Conservation (phyloP, 306 rosid species). For the Trifolium repens region DNA sequence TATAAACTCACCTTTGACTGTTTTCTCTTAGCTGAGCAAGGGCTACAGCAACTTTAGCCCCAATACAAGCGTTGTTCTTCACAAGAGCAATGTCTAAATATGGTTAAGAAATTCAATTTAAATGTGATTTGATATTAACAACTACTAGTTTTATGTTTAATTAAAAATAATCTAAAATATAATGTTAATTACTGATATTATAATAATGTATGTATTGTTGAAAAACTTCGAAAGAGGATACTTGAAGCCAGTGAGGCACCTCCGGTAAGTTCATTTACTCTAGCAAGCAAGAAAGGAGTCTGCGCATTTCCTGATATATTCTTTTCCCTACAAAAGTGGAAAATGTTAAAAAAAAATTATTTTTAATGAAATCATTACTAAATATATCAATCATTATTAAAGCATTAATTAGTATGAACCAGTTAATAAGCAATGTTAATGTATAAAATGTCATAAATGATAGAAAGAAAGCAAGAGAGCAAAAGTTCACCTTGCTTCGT, state of each 20-base stretch:
- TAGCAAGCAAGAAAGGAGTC: conserved; percentile 88
- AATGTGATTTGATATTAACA: background rate
- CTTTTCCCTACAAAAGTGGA: conserved; percentile 58
- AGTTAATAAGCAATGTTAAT: conserved; percentile 14
- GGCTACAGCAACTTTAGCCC: conserved; percentile 76
- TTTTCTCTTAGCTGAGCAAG: conserved; percentile 60
- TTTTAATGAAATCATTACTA: conserved; percentile 2
- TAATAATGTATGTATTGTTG: background rate
- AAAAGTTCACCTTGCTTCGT: conserved; percentile 70
- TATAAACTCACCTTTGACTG: conserved; percentile 42
- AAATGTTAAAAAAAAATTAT: background rate
- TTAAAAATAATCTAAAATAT: conserved; percentile 5
- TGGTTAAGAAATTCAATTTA: conserved; percentile 51
- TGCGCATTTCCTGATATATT: conserved; percentile 77
- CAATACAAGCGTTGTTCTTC: conserved; percentile 87
- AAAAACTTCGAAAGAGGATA: conserved; percentile 57
- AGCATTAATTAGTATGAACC: conserved; percentile 26
- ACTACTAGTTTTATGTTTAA: background rate
- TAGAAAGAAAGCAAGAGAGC: conserved; percentile 27
- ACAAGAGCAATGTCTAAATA: conserved; percentile 87
- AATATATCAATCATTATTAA: conserved; percentile 7
- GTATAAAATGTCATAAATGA: conserved; percentile 21
- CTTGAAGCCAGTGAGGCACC: conserved; percentile 91
- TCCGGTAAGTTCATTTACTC: conserved; percentile 78
- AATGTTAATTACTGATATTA: background rate